phyloP scores from a whole-genome alignment of 495 filamentous ascomycete genomes.

The Penicillium ochrochloron region DNA sequence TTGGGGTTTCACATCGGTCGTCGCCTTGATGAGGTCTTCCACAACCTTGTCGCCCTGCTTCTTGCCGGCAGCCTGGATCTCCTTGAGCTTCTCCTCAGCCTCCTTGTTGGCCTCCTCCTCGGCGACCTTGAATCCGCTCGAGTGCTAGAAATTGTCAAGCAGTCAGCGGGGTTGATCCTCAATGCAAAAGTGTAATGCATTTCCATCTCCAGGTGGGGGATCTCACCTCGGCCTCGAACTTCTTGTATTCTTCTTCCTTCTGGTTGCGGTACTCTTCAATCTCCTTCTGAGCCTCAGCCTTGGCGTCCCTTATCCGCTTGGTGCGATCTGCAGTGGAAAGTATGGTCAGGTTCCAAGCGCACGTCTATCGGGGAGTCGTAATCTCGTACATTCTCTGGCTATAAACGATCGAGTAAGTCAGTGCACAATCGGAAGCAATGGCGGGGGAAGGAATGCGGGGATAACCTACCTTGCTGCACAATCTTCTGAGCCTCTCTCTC shows the following conservation, averaged over 20 bases:
- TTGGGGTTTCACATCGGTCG: slow-evolving; percentile 77
- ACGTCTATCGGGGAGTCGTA: slow-evolving; percentile 17
- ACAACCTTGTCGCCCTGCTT: slow-evolving; percentile 80
- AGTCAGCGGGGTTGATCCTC: slow-evolving; percentile 5
- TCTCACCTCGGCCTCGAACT: slow-evolving; percentile 87
- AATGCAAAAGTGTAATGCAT: background rate
- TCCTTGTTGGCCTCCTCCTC: slow-evolving; percentile 86
- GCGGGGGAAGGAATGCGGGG: background rate
- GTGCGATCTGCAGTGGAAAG: slow-evolving; percentile 78
- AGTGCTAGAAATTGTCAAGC: slow-evolving; percentile 59
- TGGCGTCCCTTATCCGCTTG: slow-evolving; percentile 93
- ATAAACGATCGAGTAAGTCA: slow-evolving; percentile 38
- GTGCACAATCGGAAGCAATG: slow-evolving; percentile 18
- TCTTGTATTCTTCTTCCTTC: slow-evolving; percentile 95
- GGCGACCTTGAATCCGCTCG: slow-evolving; percentile 82
- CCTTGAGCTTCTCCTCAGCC: slow-evolving; percentile 76
- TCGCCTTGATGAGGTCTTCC: slow-evolving; percentile 75
- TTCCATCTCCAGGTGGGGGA: background rate
- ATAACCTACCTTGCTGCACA: slow-evolving; percentile 82
- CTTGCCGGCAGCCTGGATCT: slow-evolving; percentile 79
- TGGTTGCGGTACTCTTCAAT: slow-evolving; percentile 90
- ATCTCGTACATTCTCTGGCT: slow-evolving; percentile 74
- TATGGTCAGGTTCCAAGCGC: slow-evolving; percentile 18
- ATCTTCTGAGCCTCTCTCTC: slow-evolving; percentile 99
- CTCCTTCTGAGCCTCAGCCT: slow-evolving; percentile 94